Evolutionary conservation across 179 eudicot genomes (phyloP), one percentile per base, ranked within the genome.

Genomic region (Silene coronaria): DNA sequence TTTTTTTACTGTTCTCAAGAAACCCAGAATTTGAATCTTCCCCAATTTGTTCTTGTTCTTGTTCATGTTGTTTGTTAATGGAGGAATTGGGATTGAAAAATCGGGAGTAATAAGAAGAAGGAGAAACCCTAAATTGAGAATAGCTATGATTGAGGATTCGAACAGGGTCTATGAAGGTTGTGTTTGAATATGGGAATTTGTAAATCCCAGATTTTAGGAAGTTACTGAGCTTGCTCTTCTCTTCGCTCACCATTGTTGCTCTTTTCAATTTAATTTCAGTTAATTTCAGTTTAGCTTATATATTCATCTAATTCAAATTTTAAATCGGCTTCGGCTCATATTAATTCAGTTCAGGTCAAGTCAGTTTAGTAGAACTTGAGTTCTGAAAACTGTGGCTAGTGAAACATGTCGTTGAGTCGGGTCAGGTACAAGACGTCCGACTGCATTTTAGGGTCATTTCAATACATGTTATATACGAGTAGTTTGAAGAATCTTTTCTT

Each of bases 81-180:
- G 77, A 1, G 76, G n/a, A 16, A 10, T 66, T 64, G 77, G 80
- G 57, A 36, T 79, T 71, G 87, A 88, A 92, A 83, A 89, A 89
- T 42, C 98, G 92, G 55, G 97, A 87, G 87, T 94, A 94, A 81
- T 94, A 94, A 13, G 81, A 78, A 7, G 88, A 81, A 16, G 94
- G 83, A 17, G 88, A 88, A 75, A 94, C 86, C 85, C 85, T 83
- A 79, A 86, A 89, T 59, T 82, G 88, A 17, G 87, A 71, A 83
- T 92, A 94, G 10, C 82, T 85, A 9, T 82, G 87, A 75, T 90
- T 90, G 72, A 94, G 87, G 36, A 88, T 74, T 67, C 92, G 89
- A 78, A 94, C 96, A 9, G 97, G 90, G 73, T 94, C 97, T 22
- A 94, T 73, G 84, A 94, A 94, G 3, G 82, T 76, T 0, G 86